Evolutionary conservation across 1,139 yeast genomes (phyloP), one percentile per base, ranked within the genome.

Genomic region (Candida tunisiensis): DNA sequence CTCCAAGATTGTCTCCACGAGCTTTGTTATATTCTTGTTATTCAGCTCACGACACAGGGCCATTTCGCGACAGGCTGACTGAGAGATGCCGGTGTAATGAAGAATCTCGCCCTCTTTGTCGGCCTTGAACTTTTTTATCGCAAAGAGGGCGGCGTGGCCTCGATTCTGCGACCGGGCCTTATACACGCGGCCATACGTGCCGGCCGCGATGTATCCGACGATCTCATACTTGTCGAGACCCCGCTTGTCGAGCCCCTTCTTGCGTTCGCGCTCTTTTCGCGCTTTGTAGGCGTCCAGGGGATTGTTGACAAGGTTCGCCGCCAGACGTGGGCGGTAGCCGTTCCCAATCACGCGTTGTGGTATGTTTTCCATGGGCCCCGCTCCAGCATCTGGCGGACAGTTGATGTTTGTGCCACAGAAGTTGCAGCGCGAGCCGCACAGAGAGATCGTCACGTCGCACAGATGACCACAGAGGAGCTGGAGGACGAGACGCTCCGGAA

Each of bases 141-240:
- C 98, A 48, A 38, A 47, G 13, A 44, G 38, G 14, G 40, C 38
- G 19, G 31, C 32, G 8, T 25, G 14, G 23, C 15, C 38, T n/a
- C n/a, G n/a, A 25, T 36, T 36, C 36, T 42, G 44, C 16, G 64
- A 56, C 36, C 65, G 67, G 10, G 96, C 96, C 48, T 88, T 88
- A 56, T 83, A 91, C 16, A 88, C 99, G 38, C 91, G 42, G 15
- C 99, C 99, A 50, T 88, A 88, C 0, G 99, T 88, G 21, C 99
- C 99, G 1, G 98, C 94, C 1, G 98, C 98, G 34, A 88, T 91
- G 51, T 88, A 88, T 1, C 99, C 99, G 18, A 82, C 57, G 34
- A 91, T 77, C 36, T 77, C 85, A 50, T 85, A 88, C 39, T 75
- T 75, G 25, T 77, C 73, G 16, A 82, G 55, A 3, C 88, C 93